These are phyloP conservation scores for Botrytis sinoallii DNA, from an alignment of 2,329 filamentous ascomycete species.

Conservation along the genomic window DNA sequence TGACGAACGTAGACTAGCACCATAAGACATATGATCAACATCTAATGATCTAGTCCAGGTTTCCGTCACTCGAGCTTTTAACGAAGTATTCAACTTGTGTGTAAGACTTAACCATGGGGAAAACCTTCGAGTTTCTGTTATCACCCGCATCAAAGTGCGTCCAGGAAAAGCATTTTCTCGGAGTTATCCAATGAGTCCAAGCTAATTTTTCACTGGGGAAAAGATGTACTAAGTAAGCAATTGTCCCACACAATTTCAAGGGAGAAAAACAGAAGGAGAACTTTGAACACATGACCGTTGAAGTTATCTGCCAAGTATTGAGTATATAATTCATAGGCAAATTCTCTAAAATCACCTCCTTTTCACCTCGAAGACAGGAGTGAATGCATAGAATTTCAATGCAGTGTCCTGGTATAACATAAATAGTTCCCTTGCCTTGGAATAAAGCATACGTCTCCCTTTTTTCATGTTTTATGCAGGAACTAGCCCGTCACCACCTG, in stretches of 20 bases:
- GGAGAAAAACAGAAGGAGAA: accelerated
- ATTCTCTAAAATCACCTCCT: background rate
- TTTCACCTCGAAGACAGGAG: background rate
- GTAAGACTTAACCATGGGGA: background rate
- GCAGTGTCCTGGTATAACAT: background rate
- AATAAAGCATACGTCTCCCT: background rate
- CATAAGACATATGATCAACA: background rate
- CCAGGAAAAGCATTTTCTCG: too few relatives aligned
- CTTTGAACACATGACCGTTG: background rate
- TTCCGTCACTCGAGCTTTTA: background rate
- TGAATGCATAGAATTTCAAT: background rate
- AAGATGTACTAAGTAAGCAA: too few relatives aligned
- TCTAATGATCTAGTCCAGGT: background rate
- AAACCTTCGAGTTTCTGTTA: background rate
- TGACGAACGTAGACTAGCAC: too few relatives aligned
- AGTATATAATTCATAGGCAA: background rate
- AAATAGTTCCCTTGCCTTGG: background rate
- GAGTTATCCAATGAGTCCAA: too few relatives aligned
- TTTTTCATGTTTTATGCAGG: background rate
- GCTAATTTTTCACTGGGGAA: too few relatives aligned
- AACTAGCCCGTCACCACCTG: background rate
- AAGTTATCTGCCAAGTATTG: background rate
- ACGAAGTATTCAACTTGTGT: background rate
- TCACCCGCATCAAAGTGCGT: background rate
- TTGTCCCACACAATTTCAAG: background rate